Evolutionary conservation across 345 rosid genomes (phyloP).

Genomic region (Brassica incana): DNA sequence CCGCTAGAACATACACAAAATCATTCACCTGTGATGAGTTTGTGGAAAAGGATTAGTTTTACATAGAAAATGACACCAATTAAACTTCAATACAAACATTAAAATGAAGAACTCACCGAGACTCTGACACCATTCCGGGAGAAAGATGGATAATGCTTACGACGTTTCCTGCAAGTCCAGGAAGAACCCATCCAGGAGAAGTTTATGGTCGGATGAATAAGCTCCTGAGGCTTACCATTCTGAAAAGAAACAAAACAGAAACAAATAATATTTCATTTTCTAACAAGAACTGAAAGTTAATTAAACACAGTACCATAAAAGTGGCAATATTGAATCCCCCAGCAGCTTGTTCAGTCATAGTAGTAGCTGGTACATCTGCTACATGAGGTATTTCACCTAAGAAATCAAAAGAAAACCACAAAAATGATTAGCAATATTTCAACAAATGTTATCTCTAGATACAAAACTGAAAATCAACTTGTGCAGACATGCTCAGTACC

Average conservation of each 20-base stretch:
- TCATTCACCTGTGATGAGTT: slow-evolving; percentile 56
- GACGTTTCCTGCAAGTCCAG: slow-evolving; percentile 58
- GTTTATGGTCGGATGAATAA: slow-evolving; percentile 28
- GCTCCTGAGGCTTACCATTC: slow-evolving; percentile 41
- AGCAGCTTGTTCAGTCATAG: slow-evolving; percentile 31
- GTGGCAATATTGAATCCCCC: slow-evolving; percentile 27
- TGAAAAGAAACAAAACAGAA: slow-evolving; percentile 8
- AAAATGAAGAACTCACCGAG: slow-evolving; percentile 52
- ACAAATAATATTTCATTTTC: background rate
- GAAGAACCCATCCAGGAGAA: slow-evolving; percentile 67
- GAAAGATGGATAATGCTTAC: slow-evolving; percentile 67
- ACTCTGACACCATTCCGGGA: slow-evolving; percentile 59
- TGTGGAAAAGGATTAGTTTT: background rate
- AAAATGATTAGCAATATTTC: slow-evolving; percentile 10
- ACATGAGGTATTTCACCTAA: slow-evolving; percentile 43
- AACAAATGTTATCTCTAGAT: background rate
- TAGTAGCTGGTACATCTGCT: slow-evolving; percentile 22
- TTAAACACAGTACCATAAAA: slow-evolving; percentile 43
- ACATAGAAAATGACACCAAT: background rate
- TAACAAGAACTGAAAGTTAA: too few relatives aligned
- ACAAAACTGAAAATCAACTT: slow-evolving; percentile 4
- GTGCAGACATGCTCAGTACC: slow-evolving; percentile 39
- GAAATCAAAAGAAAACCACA: background rate
- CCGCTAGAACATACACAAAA: slow-evolving; percentile 77
- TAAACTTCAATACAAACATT: background rate